Evolutionary conservation across 306 rosid genomes (phyloP).

Genomic region (Sicyos edulis): DNA sequence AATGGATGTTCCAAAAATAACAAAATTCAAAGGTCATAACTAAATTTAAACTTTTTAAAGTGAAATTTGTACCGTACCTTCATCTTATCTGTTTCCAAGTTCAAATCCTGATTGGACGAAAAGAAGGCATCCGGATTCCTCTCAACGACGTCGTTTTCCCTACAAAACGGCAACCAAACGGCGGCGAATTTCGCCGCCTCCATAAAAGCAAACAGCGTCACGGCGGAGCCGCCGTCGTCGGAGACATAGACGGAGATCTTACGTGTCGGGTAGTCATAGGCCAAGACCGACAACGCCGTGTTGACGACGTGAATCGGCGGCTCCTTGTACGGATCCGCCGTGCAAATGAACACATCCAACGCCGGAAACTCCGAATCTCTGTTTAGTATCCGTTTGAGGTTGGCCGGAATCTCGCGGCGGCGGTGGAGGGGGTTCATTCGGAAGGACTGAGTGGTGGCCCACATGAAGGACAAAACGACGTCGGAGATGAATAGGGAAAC

Average conservation of each 20-base stretch:
- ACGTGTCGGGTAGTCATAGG: slow-evolving; percentile 40
- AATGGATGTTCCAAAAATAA: no score
- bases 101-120: background rate
- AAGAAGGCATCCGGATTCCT: slow-evolving; percentile 33
- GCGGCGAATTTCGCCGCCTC: slow-evolving; percentile 45
- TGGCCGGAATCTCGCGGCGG: slow-evolving; percentile 29
- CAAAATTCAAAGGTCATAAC: no score
- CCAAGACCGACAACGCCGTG: slow-evolving; percentile 45
- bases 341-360: slow-evolving; percentile 44
- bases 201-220: slow-evolving; percentile 42
- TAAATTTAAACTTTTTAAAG: no score
- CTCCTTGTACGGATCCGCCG: slow-evolving; percentile 50
- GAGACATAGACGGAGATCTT: no score
- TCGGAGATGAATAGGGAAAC: slow-evolving; percentile 34
- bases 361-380: slow-evolving; percentile 25
- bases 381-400: background rate
- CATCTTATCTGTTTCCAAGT: slow-evolving; percentile 22
- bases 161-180: slow-evolving; percentile 46
- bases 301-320: slow-evolving; percentile 41
- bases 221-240: slow-evolving; percentile 49
- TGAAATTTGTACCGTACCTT: slow-evolving; percentile 45
- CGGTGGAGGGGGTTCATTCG: slow-evolving; percentile 32
- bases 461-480: slow-evolving; percentile 27
- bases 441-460: slow-evolving; percentile 23
- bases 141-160: slow-evolving; percentile 23